Evolutionary conservation across 805 yeast genomes (phyloP), one percentile per base, ranked within the genome.

Genomic region (Candida ipomoeae): DNA sequence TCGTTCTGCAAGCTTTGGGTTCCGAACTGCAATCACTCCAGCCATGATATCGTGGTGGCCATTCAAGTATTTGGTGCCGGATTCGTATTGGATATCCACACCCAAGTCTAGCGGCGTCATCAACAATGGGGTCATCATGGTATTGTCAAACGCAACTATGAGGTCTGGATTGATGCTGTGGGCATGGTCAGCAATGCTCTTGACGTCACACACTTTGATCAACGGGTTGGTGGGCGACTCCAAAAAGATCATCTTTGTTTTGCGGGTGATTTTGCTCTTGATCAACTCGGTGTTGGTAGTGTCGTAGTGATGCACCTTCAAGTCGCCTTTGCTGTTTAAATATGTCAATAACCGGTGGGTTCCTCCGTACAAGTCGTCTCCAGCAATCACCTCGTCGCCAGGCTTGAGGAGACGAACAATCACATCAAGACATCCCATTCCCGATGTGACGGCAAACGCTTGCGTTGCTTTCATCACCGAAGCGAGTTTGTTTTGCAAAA

Each of bases 31-130:
- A 51, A 91, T 73, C 14, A 87, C 83, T 50, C 98, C 98, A 21
- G 96, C 97, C 98, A 91, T 91, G 60, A 91, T 81, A 66, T 92
- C 97, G 68, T 91, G 98, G 66, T 91, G 98, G 6, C 97, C 97
- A 61, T 90, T 87, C 58, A 91, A 74, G 64, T 88, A 91, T 69
- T 91, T 91, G 40, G 98, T 91, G 14, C 95, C 97, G 11, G 92
- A 84, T 66, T 91, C 98, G 66, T 91, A 92, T 50, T 88, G 96
- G 50, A 91, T 87, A 64, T 91, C 97, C 36, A 84, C 92, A 7
- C 94, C 95, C 57, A 87, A 79, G 58, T 87, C 89, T 56, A 91
- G 75, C 4, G 98, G 97, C 21, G 85, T 78, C 83, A 88, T 83
- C 61, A 85, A 76, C 54, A 91, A 68, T 11, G 97, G 97, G 29